Evolutionary conservation across 148 eudicot species (phyloP).

Genomic region (Fallopia convolvulus): DNA sequence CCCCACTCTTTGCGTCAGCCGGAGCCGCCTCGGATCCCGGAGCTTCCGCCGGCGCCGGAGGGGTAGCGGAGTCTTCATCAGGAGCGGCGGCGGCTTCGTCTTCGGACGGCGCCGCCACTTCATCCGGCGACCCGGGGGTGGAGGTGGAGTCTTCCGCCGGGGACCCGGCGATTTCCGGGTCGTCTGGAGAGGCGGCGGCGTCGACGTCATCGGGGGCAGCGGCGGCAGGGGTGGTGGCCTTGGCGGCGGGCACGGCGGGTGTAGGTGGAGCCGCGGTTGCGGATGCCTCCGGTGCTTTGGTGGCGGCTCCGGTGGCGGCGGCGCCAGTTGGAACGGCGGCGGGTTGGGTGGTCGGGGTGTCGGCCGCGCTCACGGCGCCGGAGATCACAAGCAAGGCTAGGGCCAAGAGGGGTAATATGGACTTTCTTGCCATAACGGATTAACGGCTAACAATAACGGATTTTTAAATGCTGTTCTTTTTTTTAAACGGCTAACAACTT

Average conservation of each 20-base stretch:
- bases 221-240: not conserved
- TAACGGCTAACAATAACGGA: not conserved
- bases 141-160: not conserved
- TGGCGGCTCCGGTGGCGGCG: not conserved
- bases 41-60: not conserved
- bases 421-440: slow-evolving; percentile 1
- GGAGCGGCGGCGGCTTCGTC: not conserved
- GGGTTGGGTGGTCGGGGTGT: not conserved
- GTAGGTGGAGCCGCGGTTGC: not conserved
- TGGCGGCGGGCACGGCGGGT: not conserved
- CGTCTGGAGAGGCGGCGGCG: not conserved
- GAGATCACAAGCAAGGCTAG: not conserved
- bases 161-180: not conserved
- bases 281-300: not conserved
- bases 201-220: not conserved
- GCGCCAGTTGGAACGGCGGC: not conserved
- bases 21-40: not conserved
- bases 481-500: too few species aligned
- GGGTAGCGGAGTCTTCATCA: not conserved
- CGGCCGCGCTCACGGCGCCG: not conserved
- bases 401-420: not conserved
- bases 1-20: not conserved
- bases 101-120: not conserved
- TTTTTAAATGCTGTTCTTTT: not conserved
- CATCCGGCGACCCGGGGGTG: not conserved